phyloP scores from a whole-genome alignment of 768 basidiomycete genomes.

The Suillus cothurnatus region DNA sequence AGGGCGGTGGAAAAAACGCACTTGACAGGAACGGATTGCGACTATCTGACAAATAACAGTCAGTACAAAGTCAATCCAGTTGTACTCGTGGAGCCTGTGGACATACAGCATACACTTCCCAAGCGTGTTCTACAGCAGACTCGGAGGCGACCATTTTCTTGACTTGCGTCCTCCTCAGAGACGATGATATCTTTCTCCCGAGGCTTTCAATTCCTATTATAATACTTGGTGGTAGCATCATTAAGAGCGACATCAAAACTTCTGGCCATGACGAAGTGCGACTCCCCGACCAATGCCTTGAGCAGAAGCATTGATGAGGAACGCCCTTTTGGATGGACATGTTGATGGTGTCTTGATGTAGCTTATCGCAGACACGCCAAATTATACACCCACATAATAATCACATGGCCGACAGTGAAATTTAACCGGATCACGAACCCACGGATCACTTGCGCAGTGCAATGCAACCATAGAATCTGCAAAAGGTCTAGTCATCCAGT shows the following conservation, averaged over 20 bases:
- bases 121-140: constrained; percentile 17
- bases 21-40: constrained; percentile 9
- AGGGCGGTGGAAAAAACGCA: not conserved
- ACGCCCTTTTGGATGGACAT: constrained; percentile 27
- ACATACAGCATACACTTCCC: constrained; percentile 15
- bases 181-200: constrained; percentile 21
- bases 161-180: constrained; percentile 23
- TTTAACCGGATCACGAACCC: too few relatives aligned
- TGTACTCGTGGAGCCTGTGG: not conserved
- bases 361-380: not conserved
- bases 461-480: not conserved
- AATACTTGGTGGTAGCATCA: constrained; percentile 23
- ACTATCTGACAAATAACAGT: constrained; percentile 18
- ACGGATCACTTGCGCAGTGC: too few relatives aligned
- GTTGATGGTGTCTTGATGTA: not conserved
- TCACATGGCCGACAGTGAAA: not conserved
- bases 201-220: constrained; percentile 23
- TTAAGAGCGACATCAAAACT: constrained; percentile 33
- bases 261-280: constrained; percentile 19
- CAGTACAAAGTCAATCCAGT: not conserved
- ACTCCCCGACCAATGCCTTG: constrained; percentile 31
- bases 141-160: constrained; percentile 22
- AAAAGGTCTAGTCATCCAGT: not conserved
- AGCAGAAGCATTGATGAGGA: constrained; percentile 32
- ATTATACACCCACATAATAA: not conserved